Evolutionary conservation across 2,329 filamentous ascomycete species (phyloP).

Genomic region (Penicillium frequentans): DNA sequence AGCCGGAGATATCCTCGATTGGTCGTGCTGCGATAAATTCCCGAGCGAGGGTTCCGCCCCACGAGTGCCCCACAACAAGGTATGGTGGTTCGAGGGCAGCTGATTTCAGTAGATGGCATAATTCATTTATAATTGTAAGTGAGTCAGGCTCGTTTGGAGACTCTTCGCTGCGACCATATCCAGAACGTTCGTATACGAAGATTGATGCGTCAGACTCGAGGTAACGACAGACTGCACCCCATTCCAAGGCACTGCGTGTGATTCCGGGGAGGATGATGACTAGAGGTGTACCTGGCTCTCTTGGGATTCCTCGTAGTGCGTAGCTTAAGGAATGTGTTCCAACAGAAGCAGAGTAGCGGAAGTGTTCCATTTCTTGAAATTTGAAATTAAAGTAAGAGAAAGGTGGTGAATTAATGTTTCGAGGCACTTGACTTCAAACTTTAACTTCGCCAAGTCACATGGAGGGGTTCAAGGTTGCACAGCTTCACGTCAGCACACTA

Average conservation of each 20-base stretch:
- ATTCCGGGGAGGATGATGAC: conserved; percentile 2
- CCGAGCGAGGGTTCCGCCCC: conserved; percentile 5
- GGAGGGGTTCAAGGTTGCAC: no score
- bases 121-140: conserved; percentile 2
- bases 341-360: background rate
- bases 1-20: background rate
- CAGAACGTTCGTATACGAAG: conserved; percentile 1
- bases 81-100: conserved; percentile 3
- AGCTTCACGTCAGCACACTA: no score
- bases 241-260: conserved; percentile 6
- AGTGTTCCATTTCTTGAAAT: background rate
- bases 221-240: conserved; percentile 4
- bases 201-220: conserved; percentile 2
- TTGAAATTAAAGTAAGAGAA: background rate
- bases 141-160: conserved; percentile 3
- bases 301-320: conserved; percentile 1
- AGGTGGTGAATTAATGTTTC: background rate
- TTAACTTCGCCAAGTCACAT: background rate
- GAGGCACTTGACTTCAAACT: background rate
- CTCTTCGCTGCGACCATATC: conserved; percentile 5
- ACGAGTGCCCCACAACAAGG: conserved; percentile 4
- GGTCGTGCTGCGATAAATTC: conserved; percentile 3
- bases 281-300: background rate
- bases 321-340: conserved; percentile 7
- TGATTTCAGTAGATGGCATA: background rate